Conservation (phyloP, 306 rosid species). For the Boehmeria nivea region DNA sequence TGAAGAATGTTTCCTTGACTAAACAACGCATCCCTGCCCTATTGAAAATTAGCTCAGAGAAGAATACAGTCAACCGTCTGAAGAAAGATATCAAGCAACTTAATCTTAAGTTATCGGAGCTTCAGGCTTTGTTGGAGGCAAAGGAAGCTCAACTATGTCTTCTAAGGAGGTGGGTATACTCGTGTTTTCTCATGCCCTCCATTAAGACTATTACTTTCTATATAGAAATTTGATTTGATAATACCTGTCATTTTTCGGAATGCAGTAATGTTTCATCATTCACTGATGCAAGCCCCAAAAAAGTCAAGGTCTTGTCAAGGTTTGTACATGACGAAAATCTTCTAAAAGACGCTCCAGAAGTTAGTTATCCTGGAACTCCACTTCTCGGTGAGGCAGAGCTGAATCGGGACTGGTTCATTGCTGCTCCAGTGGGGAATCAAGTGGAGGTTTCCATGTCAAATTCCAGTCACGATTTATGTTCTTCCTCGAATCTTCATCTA, state of each 20-base stretch:
- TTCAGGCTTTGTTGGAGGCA: conserved; percentile 76
- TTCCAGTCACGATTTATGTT: conserved; percentile 26
- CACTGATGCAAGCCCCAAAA: conserved; percentile 43
- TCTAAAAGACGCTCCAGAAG: conserved; percentile 39
- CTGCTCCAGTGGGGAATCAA: conserved; percentile 32
- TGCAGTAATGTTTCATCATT: conserved; percentile 26
- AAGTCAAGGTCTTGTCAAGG: conserved; percentile 43
- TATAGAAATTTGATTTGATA: conserved; percentile 11
- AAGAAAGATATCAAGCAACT: conserved; percentile 69
- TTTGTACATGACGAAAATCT: conserved; percentile 47
- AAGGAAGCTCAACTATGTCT: conserved; percentile 63
- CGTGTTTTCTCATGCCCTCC: conserved; percentile 9
- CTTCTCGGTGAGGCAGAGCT: conserved; percentile 33
- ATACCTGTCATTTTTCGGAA: neutral
- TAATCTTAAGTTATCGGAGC: conserved; percentile 68
- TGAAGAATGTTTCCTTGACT: conserved; percentile 48
- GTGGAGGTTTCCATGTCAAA: conserved; percentile 33
- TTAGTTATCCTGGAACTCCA: conserved; percentile 23
- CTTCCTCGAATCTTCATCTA: conserved; percentile 27
- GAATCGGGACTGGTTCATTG: conserved; percentile 37
- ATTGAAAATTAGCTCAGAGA: conserved; percentile 77
- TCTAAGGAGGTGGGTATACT: conserved; percentile 49
- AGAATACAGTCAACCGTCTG: conserved; percentile 55
- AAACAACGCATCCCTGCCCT: conserved; percentile 74
- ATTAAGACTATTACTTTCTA: neutral